Evolutionary conservation across 257 asterid species (phyloP), one percentile per base, ranked within the genome.

Genomic region (Scutellaria minor): DNA sequence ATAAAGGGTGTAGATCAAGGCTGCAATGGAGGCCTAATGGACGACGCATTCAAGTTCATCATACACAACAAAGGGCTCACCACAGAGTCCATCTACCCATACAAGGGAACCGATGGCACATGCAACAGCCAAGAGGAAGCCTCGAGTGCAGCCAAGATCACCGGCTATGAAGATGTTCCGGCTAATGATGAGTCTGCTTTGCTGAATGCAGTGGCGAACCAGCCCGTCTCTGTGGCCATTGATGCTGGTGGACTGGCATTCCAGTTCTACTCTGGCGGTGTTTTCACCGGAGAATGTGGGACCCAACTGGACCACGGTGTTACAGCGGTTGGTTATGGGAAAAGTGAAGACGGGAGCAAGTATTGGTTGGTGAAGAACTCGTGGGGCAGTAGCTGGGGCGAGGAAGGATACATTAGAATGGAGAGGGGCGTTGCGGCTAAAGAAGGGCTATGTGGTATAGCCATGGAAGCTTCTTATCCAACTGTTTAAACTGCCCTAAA

Each of bases 301-400:
- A 80, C 51, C 13, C 11, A 51, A 0, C 47, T 77, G 5, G 47
- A 73, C 24, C 85, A 77, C 31, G 84, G 75, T 27, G 82, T 80
- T 2, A 69, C 82, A 0, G 55, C 40, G 0, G 70, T 77, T 13
- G 82, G 85, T 3, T 82, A 67, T 6, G 81, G 85, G 0, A 37
- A 20, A 12, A 40, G 20, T 12, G 9, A 6, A 2, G 77, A 69
- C 7, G 83, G 82, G 0, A 62, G 20, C 0, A 82, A 82, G 5
- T 78, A 71, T 69, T 82, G 86, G 85, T 0, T 78, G 11, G 71
- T 56, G 15, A 81, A 77, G 75, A 81, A 77, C 1, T 70, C 73
- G 0, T 56, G 83, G 88, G 88, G 84, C 0, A 63, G 40, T 0
- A 15, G 12, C 5, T 83, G 85, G 87, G 83, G 85, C 2, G 87